Conservation (phyloP, 2,329 filamentous ascomycete species). For the Ascomycota sp. region DNA sequence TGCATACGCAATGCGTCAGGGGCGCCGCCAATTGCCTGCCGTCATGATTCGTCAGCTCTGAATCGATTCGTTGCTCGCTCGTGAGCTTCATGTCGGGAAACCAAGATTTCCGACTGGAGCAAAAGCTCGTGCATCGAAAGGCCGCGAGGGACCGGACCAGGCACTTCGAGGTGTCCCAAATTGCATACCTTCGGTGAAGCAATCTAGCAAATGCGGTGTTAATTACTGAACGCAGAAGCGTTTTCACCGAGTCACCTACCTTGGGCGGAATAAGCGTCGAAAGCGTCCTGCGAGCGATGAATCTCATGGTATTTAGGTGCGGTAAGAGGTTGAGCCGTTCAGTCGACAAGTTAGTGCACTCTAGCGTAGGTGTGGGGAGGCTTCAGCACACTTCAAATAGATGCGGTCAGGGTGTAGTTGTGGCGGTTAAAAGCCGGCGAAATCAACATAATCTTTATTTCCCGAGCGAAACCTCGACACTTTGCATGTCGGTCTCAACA, state of each 20-base stretch:
- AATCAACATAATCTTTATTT: no score
- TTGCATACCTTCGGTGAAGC: conserved; percentile 57
- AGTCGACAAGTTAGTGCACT: no score
- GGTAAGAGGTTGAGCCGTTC: no score
- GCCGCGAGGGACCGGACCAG: no score
- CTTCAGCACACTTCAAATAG: no score
- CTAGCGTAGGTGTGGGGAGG: no score
- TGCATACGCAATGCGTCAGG: conserved; percentile 96
- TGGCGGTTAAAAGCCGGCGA: no score
- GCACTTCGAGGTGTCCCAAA: neutral
- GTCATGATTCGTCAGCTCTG: conserved; percentile 13
- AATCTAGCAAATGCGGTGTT: conserved; percentile 26
- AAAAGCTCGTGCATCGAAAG: neutral
- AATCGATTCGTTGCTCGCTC: neutral
- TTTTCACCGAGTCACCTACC: conserved; percentile 26
- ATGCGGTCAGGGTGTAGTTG: no score
- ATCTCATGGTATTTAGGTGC: conserved; percentile 54
- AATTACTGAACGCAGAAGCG: neutral
- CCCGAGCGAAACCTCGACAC: no score
- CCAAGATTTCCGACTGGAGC: no score
- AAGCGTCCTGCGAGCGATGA: conserved; percentile 69
- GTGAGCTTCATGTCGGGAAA: neutral
- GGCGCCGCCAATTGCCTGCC: conserved; percentile 75
- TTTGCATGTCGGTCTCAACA: no score
- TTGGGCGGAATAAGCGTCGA: conserved; percentile 98